A percentile compares a stretch with the other conserved stretches of the same genome.
Evolutionary conservation across 768 basidiomycete species (phyloP).

Genomic region (Mycena vulgaris): DNA sequence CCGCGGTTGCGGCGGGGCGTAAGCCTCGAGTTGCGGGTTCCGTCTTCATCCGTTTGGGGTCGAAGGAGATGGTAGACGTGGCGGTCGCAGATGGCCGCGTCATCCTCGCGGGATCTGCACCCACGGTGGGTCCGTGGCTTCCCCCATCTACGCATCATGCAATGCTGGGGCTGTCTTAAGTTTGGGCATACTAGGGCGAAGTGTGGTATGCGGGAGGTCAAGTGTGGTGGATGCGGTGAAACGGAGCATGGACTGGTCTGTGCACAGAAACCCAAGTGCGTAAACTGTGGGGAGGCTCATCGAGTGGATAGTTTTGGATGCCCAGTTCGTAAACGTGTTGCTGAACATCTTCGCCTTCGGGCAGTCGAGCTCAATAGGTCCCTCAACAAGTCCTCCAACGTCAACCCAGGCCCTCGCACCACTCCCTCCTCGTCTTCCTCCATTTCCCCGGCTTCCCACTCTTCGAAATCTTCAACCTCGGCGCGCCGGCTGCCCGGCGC

Average conservation of each 20-base stretch:
- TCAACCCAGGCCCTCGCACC: no score
- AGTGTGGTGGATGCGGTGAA: background rate
- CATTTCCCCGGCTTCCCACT: no score
- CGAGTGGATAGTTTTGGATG: background rate
- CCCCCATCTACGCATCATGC: background rate
- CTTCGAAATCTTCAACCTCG: no score
- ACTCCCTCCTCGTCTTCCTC: no score
- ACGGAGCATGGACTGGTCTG: background rate
- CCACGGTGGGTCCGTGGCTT: background rate
- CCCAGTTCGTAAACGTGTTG: background rate
- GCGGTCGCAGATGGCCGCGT: background rate
- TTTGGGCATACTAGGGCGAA: background rate
- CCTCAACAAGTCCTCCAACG: background rate
- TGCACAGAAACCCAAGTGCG: background rate
- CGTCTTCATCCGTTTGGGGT: background rate
- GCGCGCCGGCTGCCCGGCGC: no score
- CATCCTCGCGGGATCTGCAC: background rate
- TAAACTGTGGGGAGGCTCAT: background rate
- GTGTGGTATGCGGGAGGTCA: background rate
- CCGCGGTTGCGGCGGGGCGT: background rate
- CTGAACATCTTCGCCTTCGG: background rate
- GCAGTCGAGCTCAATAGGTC: background rate
- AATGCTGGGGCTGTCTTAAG: conserved; percentile 5
- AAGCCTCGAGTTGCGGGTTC: background rate
- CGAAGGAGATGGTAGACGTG: background rate